These are phyloP conservation scores for Brassica rapa DNA, from an alignment of 345 rosid genomes.

Conservation along the genomic window DNA sequence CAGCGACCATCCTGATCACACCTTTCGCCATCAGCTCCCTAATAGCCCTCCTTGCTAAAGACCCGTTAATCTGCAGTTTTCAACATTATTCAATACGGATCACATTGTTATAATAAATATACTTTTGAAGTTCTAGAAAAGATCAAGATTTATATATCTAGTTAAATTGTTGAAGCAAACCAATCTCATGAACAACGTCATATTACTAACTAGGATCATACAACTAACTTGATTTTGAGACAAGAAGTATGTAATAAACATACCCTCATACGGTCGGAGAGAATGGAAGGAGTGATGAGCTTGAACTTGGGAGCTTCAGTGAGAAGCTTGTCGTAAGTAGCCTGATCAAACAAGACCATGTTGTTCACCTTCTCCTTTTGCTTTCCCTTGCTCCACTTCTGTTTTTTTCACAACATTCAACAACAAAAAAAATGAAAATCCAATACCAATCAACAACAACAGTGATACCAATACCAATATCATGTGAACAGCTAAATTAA, in stretches of 20 bases:
- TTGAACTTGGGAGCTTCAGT: conserved; percentile 78
- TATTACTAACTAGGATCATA: not conserved
- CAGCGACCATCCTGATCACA: conserved; percentile 61
- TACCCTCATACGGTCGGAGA: conserved; percentile 86
- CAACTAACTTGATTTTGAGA: not conserved
- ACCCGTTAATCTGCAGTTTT: conserved; percentile 50
- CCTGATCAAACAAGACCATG: conserved; percentile 86
- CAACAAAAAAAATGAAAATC: too few relatives aligned
- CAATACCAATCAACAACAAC: not conserved
- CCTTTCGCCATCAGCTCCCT: conserved; percentile 78
- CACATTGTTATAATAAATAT: not conserved
- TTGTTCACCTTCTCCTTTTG: conserved; percentile 59
- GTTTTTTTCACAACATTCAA: not conserved
- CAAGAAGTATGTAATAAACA: not conserved
- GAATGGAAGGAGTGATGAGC: conserved; percentile 80
- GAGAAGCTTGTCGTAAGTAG: conserved; percentile 78
- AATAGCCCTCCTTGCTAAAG: conserved; percentile 66
- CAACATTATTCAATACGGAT: not conserved
- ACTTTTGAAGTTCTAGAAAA: not conserved
- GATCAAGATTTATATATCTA: not conserved
- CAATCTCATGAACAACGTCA: not conserved
- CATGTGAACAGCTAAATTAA: not conserved
- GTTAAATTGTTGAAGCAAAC: not conserved
- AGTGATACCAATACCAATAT: not conserved
- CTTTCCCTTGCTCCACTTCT: conserved; percentile 20